Evolutionary conservation across 2,329 filamentous ascomycete species (phyloP), one percentile per base, ranked within the genome.

Genomic region (Colletotrichum cuscutae): DNA sequence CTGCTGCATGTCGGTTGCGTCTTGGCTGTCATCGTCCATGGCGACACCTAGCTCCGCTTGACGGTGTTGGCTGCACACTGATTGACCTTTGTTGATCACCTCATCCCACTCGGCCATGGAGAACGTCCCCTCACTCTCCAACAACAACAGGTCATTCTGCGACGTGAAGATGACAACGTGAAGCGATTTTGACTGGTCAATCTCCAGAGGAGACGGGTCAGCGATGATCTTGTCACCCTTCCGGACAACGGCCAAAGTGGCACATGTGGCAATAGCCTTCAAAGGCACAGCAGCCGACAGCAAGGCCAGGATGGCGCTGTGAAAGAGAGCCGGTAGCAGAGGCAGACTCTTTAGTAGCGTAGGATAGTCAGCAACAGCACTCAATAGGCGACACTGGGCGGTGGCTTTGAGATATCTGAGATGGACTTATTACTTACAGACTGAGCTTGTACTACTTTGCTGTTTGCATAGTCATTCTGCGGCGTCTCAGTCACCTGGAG

Each of bases 131-230:
- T 96, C 91, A 78, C 95, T 97, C 83, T 98, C 94, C 42, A 90
- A 91, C 54, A 98, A 83, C 26, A 98, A 83, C 64, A 97, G 84
- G 72, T 94, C 91, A 9, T 92, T 89, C 64, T 90, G 86, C 1
- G 92, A 91, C n/a, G 92, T 92, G 80, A 97, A 97, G 6, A 91
- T 93, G 71, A 98, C 87, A n/a, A 93, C 94, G 80, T 98, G 96
- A 26, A 94, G 84, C 5, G 95, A 97, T 68, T 85, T 87, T 12
- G 93, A 92, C 58, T 84, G 83, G 75, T 90, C 86, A 58, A 92
- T 86, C 73, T 93, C 87, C 26, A 89, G 85, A 6, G 90, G 86
- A 4, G 89, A 90, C 7, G 95, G 95, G 67, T 92, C 88, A 32
- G 85, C 82, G 35, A 90, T 81, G 37, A 91, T 82, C 61, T 81